Percentiles rank a stretch among this genome's conserved stretches.
These are phyloP conservation scores for Aspergillus heteromorphus DNA, from an alignment of 495 filamentous ascomycete genomes.

Conservation along the genomic window DNA sequence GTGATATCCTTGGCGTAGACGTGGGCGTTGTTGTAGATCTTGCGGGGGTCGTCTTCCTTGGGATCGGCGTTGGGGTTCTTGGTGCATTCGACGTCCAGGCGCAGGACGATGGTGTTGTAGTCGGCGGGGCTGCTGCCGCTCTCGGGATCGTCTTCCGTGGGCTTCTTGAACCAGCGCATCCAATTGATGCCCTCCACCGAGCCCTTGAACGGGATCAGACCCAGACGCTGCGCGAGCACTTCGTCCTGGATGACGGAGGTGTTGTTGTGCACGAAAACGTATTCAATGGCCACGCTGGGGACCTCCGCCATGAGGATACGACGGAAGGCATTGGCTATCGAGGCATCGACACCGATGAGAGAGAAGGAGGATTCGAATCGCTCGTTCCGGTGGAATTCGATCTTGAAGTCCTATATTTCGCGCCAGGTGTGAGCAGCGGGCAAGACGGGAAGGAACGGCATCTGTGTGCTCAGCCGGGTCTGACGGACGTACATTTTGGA, in stretches of 20 bases:
- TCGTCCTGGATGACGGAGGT: constrained; percentile 97
- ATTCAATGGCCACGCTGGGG: constrained; percentile 88
- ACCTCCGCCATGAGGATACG: constrained; percentile 95
- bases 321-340: constrained; percentile 96
- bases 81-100: constrained; percentile 69
- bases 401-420: constrained; percentile 56
- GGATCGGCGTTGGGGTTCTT: constrained; percentile 63
- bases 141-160: constrained; percentile 48
- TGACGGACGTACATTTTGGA: constrained; percentile 54
- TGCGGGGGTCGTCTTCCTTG: constrained; percentile 71
- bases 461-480: too few relatives aligned
- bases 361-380: constrained; percentile 77
- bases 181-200: constrained; percentile 66
- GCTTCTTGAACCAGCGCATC: constrained; percentile 70
- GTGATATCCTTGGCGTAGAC: constrained; percentile 80
- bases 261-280: constrained; percentile 87
- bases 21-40: constrained; percentile 76
- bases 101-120: constrained; percentile 72
- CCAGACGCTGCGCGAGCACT: constrained; percentile 82
- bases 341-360: constrained; percentile 83
- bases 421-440: constrained; percentile 9
- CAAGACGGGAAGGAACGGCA: not conserved
- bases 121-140: constrained; percentile 53
- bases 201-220: constrained; percentile 83
- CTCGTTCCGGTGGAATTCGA: constrained; percentile 80